A percentile compares a stretch with the other conserved stretches of the same genome.
Evolutionary conservation across 2,329 filamentous ascomycete species (phyloP).

Genomic region (Tolypocladium ophioglossoides): DNA sequence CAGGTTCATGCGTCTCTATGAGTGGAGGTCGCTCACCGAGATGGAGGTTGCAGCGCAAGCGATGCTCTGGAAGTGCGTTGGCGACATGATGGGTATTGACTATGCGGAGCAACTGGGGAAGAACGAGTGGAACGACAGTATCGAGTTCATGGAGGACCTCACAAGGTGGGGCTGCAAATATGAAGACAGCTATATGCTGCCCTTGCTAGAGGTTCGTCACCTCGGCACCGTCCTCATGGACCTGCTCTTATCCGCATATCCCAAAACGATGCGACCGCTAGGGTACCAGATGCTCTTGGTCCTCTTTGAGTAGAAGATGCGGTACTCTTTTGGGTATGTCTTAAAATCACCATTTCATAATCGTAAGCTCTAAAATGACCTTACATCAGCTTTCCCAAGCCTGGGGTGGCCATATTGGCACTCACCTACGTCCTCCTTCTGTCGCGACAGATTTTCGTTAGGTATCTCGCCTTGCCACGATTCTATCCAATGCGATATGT

Average conservation of each 20-base stretch:
- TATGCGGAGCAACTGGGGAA: constrained; percentile 29
- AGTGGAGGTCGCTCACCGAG: constrained; percentile 58
- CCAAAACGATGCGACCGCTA: constrained; percentile 32
- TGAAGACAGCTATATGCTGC: constrained; percentile 49
- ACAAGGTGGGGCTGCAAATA: constrained; percentile 41
- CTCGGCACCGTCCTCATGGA: constrained; percentile 49
- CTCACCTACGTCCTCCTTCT: constrained; percentile 37
- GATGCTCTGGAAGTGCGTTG: constrained; percentile 61
- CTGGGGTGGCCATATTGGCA: constrained; percentile 22
- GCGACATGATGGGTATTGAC: constrained; percentile 57
- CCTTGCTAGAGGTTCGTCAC: constrained; percentile 34
- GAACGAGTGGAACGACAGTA: constrained; percentile 34
- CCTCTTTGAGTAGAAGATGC: constrained; percentile 53
- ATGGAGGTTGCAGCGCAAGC: constrained; percentile 59
- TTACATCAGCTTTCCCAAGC: constrained; percentile 29
- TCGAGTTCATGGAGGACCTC: constrained; percentile 41
- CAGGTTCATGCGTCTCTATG: constrained; percentile 52
- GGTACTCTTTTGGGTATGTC: constrained; percentile 53
- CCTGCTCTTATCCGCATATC: constrained; percentile 46
- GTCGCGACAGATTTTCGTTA: constrained; percentile 43
- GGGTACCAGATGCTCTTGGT: constrained; percentile 41
- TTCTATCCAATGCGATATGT: constrained; percentile 27
- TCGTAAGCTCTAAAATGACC: not conserved
- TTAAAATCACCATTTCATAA: not conserved
- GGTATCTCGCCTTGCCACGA: constrained; percentile 51